Percentiles rank a stretch among this genome's conserved stretches.
These are phyloP conservation scores for Lagenidium giganteum DNA, from an alignment of 352 stramenopile species.

Conservation along the genomic window DNA sequence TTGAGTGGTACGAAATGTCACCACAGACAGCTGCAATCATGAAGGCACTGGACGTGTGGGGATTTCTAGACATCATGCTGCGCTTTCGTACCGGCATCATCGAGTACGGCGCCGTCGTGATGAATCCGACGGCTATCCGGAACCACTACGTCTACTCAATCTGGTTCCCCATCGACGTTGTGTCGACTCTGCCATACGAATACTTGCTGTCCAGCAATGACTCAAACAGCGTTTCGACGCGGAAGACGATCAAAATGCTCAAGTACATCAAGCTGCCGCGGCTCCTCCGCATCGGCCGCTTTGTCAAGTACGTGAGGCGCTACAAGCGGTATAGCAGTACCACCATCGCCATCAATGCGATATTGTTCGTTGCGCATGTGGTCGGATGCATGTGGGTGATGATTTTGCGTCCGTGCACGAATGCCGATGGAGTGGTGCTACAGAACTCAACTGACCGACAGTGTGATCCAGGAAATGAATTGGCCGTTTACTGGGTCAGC, in stretches of 20 bases:
- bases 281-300: slow-evolving; percentile 33
- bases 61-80: slow-evolving; percentile 28
- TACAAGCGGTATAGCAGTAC: slow-evolving; percentile 45
- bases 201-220: slow-evolving; percentile 22
- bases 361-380: slow-evolving; percentile 33
- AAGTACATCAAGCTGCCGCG: slow-evolving; percentile 50
- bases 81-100: slow-evolving; percentile 41
- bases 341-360: slow-evolving; percentile 25
- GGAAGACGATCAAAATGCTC: slow-evolving; percentile 47
- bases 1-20: slow-evolving; percentile 29
- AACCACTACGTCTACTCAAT: slow-evolving; percentile 25
- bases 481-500: slow-evolving; percentile 31
- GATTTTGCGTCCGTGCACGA: slow-evolving; percentile 27
- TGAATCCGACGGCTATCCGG: slow-evolving; percentile 34
- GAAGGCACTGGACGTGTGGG: slow-evolving; percentile 31
- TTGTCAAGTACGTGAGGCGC: slow-evolving; percentile 33
- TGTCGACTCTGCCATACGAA: slow-evolving; percentile 38
- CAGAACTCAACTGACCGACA: too few species aligned
- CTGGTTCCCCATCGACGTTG: slow-evolving; percentile 45
- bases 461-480: slow-evolving; percentile 18
- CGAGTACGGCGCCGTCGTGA: slow-evolving; percentile 33
- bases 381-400: slow-evolving; percentile 38
- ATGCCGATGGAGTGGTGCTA: slow-evolving; percentile 7
- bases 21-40: slow-evolving; percentile 16
- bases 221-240: slow-evolving; percentile 21